A percentile compares a stretch with the other conserved stretches of the same genome.
These are phyloP conservation scores for Aspergillus uvarum DNA, from an alignment of 2,329 filamentous ascomycete species.

Conservation along the genomic window DNA sequence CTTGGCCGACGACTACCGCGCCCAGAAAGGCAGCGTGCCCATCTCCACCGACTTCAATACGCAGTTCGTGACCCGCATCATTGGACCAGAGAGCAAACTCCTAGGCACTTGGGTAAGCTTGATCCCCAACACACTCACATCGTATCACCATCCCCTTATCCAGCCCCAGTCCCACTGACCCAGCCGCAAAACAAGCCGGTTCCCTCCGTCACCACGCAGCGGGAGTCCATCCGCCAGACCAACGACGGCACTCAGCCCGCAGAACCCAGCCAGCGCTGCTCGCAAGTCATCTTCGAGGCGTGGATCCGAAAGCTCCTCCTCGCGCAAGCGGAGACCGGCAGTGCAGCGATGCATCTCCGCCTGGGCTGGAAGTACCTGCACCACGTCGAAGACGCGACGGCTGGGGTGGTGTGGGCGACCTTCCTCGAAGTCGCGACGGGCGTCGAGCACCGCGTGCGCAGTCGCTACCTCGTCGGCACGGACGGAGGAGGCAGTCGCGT, in stretches of 20 bases:
- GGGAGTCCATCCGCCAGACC: conserved; percentile 19
- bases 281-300: conserved; percentile 35
- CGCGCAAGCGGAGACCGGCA: not conserved
- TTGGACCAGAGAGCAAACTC: not conserved
- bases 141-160: not conserved
- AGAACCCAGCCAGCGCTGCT: conserved; percentile 35
- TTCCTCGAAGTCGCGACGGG: conserved; percentile 19
- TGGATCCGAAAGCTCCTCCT: conserved; percentile 32
- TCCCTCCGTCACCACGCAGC: conserved; percentile 13
- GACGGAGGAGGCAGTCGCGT: conserved; percentile 31
- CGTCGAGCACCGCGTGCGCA: conserved; percentile 19
- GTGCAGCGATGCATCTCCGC: not conserved
- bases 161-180: not conserved
- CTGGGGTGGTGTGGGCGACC: conserved; percentile 13
- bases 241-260: conserved; percentile 36
- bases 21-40: conserved; percentile 13
- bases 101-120: conserved; percentile 5
- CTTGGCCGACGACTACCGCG: conserved; percentile 27
- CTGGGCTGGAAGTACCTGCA: conserved; percentile 8
- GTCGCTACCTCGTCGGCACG: conserved; percentile 28
- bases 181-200: not conserved
- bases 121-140: not conserved
- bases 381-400: conserved; percentile 18
- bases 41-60: conserved; percentile 9
- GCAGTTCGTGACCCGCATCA: conserved; percentile 6